These are phyloP conservation scores for Hawksworthiomyces lignivorus DNA, from an alignment of 2,329 filamentous ascomycete genomes.

Conservation along the genomic window DNA sequence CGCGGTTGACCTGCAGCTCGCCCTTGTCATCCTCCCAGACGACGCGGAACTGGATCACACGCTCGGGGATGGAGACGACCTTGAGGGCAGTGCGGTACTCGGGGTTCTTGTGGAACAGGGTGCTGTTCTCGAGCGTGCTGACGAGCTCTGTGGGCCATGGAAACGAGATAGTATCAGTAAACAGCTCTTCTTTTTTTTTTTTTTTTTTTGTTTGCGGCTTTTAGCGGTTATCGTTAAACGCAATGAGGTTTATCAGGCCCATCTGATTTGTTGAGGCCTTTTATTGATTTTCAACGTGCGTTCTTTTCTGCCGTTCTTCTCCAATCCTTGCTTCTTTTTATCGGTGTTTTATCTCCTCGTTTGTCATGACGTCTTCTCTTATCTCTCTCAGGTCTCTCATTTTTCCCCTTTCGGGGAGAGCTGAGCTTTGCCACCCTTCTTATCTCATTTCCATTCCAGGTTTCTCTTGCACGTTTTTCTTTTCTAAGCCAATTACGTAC, in stretches of 20 bases:
- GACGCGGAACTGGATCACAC: constrained; percentile 93
- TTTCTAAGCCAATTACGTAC: no score
- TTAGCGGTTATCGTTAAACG: no score
- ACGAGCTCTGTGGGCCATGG: constrained; percentile 61
- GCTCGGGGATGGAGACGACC: constrained; percentile 86
- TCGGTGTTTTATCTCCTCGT: neutral
- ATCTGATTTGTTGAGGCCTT: no score
- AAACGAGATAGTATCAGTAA: neutral
- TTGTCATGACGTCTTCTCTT: constrained; percentile 2
- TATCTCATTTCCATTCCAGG: neutral
- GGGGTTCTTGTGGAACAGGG: constrained; percentile 87
- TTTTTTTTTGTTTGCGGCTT: no score
- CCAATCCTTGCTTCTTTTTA: neutral
- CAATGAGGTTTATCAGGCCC: no score
- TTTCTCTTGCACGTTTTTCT: no score
- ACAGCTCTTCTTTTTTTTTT: neutral
- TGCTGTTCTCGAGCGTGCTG: constrained; percentile 88
- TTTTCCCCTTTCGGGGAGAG: no score
- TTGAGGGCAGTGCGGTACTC: constrained; percentile 88
- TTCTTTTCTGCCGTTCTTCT: no score
- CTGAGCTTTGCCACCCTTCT: neutral
- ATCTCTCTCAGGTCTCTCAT: neutral
- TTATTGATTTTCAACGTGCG: no score
- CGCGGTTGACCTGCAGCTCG: constrained; percentile 83
- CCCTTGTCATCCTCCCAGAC: constrained; percentile 94